phyloP scores from a whole-genome alignment of 2,329 filamentous ascomycete species.

The Hymenoscyphus scutula region DNA sequence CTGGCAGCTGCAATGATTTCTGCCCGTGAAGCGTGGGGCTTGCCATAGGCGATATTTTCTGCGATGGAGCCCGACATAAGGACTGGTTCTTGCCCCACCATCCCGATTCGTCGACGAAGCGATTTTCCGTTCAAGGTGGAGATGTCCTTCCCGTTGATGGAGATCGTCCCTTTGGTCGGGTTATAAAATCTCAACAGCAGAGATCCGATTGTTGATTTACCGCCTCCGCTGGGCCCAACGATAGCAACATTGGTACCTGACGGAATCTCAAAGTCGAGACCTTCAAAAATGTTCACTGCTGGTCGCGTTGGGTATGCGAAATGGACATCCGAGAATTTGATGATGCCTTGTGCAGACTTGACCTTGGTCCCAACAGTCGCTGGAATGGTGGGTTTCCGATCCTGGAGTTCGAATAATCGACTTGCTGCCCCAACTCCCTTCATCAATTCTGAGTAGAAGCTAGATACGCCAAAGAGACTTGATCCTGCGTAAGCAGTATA shows the following conservation, averaged over 20 bases:
- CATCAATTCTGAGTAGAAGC: constrained; percentile 98
- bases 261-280: constrained; percentile 85
- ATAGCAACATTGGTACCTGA: constrained; percentile 94
- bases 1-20: constrained; percentile 86
- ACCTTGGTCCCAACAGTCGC: constrained; percentile 80
- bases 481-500: constrained; percentile 86
- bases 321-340: constrained; percentile 79
- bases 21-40: constrained; percentile 69
- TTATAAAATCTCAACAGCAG: constrained; percentile 89
- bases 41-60: constrained; percentile 90
- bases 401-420: constrained; percentile 91
- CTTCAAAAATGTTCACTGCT: constrained; percentile 86
- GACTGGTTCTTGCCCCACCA: constrained; percentile 94
- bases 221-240: constrained; percentile 91
- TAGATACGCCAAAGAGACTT: constrained; percentile 88
- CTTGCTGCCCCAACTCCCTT: constrained; percentile 98
- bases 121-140: constrained; percentile 89
- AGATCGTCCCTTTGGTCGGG: constrained; percentile 72
- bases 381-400: constrained; percentile 81
- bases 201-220: constrained; percentile 94
- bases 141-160: constrained; percentile 82
- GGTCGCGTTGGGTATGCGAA: constrained; percentile 95
- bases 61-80: constrained; percentile 83
- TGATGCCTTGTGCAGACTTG: constrained; percentile 79
- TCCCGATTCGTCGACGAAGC: constrained; percentile 84